These are phyloP conservation scores for Blepharisma japonicum DNA, from an alignment of 73 alveolate genomes.

Conservation along the genomic window DNA sequence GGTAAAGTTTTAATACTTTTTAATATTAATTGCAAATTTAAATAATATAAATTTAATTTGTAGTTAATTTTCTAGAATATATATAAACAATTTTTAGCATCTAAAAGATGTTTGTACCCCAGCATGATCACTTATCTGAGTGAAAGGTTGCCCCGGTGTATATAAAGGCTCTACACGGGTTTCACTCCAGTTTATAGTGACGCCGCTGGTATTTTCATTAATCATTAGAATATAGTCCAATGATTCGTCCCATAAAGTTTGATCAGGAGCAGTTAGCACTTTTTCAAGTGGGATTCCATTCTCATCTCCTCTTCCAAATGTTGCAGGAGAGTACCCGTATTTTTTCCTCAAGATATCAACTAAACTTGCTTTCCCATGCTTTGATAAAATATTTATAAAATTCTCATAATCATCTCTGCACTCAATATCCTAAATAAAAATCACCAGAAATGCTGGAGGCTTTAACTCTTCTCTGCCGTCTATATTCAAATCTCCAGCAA, in stretches of 20 bases:
- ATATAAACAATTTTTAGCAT: background rate
- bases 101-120: background rate
- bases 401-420: conserved; percentile 12
- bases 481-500: conserved; percentile 14
- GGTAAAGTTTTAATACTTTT: no score
- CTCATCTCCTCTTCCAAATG: conserved; percentile 14
- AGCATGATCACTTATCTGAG: conserved; percentile 19
- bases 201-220: background rate
- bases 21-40: no score
- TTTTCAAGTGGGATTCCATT: background rate
- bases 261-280: background rate
- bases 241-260: background rate
- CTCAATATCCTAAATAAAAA: background rate
- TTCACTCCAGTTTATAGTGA: background rate
- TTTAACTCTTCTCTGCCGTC: background rate
- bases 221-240: conserved; percentile 6
- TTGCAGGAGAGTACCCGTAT: background rate
- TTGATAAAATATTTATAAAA: background rate
- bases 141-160: background rate
- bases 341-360: background rate
- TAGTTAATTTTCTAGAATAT: no score
- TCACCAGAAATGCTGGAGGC: conserved; percentile 1
- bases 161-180: background rate
- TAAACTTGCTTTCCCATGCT: background rate
- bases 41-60: no score